Conservation (phyloP, 2,329 filamentous ascomycete genomes). For the Ophiostoma sp. region DNA sequence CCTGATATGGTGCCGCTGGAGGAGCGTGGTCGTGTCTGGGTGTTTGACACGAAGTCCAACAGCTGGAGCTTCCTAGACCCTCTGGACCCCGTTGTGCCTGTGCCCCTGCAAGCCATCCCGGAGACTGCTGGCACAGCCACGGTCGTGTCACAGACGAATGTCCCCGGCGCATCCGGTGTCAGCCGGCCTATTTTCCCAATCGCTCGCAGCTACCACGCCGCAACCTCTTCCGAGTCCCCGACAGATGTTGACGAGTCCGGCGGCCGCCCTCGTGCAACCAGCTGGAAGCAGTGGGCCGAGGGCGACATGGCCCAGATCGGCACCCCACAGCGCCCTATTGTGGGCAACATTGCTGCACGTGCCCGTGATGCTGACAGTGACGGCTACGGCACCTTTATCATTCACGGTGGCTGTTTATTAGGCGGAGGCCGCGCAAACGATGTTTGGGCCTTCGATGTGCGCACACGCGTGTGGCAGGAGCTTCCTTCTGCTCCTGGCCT, state of each 20-base stretch:
- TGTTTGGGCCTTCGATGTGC: slow-evolving; percentile 72
- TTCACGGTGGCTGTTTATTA: slow-evolving; percentile 70
- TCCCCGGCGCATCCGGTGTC: slow-evolving; percentile 24
- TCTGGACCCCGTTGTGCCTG: slow-evolving; percentile 37
- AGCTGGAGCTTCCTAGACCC: slow-evolving; percentile 63
- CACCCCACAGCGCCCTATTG: slow-evolving; percentile 54
- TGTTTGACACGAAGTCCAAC: slow-evolving; percentile 60
- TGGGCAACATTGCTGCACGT: slow-evolving; percentile 51
- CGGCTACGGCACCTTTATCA: slow-evolving; percentile 62
- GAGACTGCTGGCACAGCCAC: neutral
- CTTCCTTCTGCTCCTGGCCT: slow-evolving; percentile 62
- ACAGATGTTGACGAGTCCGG: slow-evolving; percentile 27
- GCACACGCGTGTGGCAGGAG: slow-evolving; percentile 59
- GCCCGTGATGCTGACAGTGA: slow-evolving; percentile 56
- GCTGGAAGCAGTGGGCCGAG: slow-evolving; percentile 52
- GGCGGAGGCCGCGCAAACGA: slow-evolving; percentile 59
- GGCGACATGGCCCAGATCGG: slow-evolving; percentile 50
- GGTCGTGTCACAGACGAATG: neutral
- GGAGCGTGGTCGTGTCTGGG: slow-evolving; percentile 70
- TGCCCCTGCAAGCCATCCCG: neutral
- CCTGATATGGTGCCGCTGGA: slow-evolving; percentile 63
- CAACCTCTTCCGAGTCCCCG: slow-evolving; percentile 42
- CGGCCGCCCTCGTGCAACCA: slow-evolving; percentile 37
- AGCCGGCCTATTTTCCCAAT: slow-evolving; percentile 45
- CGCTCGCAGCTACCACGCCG: slow-evolving; percentile 66